Evolutionary conservation across 2,329 filamentous ascomycete species (phyloP).

Genomic region (Metarhizium album): DNA sequence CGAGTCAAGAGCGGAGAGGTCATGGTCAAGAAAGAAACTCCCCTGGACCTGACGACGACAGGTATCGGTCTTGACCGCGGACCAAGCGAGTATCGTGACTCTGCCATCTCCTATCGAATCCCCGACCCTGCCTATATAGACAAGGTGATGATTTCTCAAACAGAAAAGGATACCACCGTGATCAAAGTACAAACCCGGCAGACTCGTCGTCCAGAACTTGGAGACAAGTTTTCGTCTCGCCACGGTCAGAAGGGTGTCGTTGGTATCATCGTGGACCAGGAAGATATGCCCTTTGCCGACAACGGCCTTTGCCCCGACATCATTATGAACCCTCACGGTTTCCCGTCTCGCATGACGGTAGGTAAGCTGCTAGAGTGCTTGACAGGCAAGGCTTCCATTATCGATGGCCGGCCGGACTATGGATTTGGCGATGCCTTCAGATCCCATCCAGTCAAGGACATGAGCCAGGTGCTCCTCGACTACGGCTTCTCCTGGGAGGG

Average conservation of each 20-base stretch:
- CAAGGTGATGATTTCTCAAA: conserved; percentile 89
- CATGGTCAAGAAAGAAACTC: conserved; percentile 83
- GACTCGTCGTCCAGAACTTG: conserved; percentile 85
- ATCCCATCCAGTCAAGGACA: conserved; percentile 75
- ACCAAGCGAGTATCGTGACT: conserved; percentile 53
- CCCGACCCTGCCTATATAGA: conserved; percentile 83
- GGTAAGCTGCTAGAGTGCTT: conserved; percentile 95
- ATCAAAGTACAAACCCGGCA: conserved; percentile 96
- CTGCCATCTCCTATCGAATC: conserved; percentile 68
- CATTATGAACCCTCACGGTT: conserved; percentile 99
- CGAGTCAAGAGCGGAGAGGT: conserved; percentile 68
- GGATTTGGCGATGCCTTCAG: conserved; percentile 74
- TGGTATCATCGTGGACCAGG: conserved; percentile 91
- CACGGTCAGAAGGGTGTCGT: conserved; percentile 98
- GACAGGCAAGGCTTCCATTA: conserved; percentile 83
- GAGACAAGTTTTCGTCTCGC: conserved; percentile 96
- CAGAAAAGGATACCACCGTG: conserved; percentile 73
- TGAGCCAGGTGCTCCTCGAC: conserved; percentile 73
- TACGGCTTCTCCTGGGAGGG: conserved; percentile 94
- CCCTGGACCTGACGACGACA: conserved; percentile 64
- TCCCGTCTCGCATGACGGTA: conserved; percentile 98
- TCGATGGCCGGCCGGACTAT: conserved; percentile 78
- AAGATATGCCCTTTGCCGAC: conserved; percentile 94
- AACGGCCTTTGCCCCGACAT: conserved; percentile 88
- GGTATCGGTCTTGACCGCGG: conserved; percentile 59